Evolutionary conservation across 768 basidiomycete species (phyloP), one percentile per base, ranked within the genome.

Genomic region (Boletus subcaerulescens): DNA sequence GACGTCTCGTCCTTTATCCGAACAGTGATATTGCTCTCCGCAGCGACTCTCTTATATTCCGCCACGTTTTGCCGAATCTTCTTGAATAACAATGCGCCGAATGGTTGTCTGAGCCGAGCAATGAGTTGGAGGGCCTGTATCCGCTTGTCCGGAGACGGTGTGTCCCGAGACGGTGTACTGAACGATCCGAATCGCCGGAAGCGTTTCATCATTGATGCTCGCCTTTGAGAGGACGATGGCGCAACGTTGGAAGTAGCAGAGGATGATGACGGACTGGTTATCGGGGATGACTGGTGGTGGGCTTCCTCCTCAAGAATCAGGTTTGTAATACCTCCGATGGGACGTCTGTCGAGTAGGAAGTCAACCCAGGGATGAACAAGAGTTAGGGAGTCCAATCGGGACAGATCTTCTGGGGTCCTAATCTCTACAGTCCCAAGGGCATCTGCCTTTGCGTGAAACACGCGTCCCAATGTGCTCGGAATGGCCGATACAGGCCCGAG

Each of bases 301-400:
- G 1, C 14, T 0, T 2, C 15, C 14, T 43, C 36, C 8, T 17
- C 31, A 0, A 31, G 24, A 35, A n/a, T 31, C 5, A 17, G 12
- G 4, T 42, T 32, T 32, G 39, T 3, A 18, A 53, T 8, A n/a
- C 24, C 10, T 32, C 29, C 20, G 17, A 51, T 26, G 5, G 35
- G 42, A 15, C 20, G 45, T 45, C 58, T 39, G 22, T 55, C 58
- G 1, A 59, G 60, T 5, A 60, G 52, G 12, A 50, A 54, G 42
- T 47, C 47, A 1, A 60, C 49, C 57, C 60, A 60, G 3, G 60
- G 60, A 42, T 60, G 50, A 20, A 59, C 22, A 13, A 60, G 48
- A 17, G 10, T 22, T 0, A 60, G 22, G 5, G 45, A 40, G 3
- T 39, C 38, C 9, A 47, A 11, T 15, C 9, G 44, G 12, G 59